phyloP scores from a whole-genome alignment of 495 filamentous ascomycete species.

The Lasiosphaeriaceae sp. region DNA sequence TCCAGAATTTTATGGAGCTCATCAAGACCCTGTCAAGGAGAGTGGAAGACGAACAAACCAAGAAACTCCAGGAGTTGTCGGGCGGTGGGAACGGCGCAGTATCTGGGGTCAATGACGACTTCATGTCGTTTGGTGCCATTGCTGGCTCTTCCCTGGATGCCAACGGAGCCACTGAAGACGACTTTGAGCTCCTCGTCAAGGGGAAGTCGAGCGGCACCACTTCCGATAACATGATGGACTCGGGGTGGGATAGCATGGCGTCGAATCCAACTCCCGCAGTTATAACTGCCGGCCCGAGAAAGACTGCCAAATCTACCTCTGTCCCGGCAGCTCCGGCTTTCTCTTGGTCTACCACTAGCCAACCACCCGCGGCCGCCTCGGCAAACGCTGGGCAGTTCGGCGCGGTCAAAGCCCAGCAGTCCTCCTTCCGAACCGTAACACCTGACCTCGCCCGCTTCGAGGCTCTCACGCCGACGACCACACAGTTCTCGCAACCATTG shows the following conservation, averaged over 20 bases:
- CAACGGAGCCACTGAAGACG: slow-evolving; percentile 56
- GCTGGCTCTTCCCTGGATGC: slow-evolving; percentile 46
- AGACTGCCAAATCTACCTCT: slow-evolving; percentile 19
- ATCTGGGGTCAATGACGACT: slow-evolving; percentile 46
- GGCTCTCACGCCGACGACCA: slow-evolving; percentile 46
- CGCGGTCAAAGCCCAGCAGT: slow-evolving; percentile 37
- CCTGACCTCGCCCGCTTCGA: slow-evolving; percentile 50
- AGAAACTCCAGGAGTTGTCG: slow-evolving; percentile 80
- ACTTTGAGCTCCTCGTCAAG: slow-evolving; percentile 85
- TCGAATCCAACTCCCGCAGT: slow-evolving; percentile 11
- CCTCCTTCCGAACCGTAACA: slow-evolving; percentile 50
- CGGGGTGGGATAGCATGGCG: slow-evolving; percentile 37
- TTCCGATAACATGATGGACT: slow-evolving; percentile 34
- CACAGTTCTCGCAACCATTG: slow-evolving; percentile 52
- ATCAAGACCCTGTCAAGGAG: slow-evolving; percentile 75
- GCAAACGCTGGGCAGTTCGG: slow-evolving; percentile 25
- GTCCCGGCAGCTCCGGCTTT: slow-evolving; percentile 40
- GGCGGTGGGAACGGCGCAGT: slow-evolving; percentile 38
- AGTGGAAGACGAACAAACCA: slow-evolving; percentile 83
- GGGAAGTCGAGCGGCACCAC: slow-evolving; percentile 42
- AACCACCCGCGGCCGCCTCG: slow-evolving; percentile 22
- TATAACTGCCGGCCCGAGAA: slow-evolving; percentile 16
- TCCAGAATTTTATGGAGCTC: slow-evolving; percentile 79
- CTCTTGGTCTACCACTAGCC: slow-evolving; percentile 56
- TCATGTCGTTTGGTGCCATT: slow-evolving; percentile 55